Percentiles rank a stretch among this genome's conserved stretches.
These are phyloP conservation scores for Astrothelium macrocarpum DNA, from an alignment of 495 filamentous ascomycete genomes.

Conservation along the genomic window DNA sequence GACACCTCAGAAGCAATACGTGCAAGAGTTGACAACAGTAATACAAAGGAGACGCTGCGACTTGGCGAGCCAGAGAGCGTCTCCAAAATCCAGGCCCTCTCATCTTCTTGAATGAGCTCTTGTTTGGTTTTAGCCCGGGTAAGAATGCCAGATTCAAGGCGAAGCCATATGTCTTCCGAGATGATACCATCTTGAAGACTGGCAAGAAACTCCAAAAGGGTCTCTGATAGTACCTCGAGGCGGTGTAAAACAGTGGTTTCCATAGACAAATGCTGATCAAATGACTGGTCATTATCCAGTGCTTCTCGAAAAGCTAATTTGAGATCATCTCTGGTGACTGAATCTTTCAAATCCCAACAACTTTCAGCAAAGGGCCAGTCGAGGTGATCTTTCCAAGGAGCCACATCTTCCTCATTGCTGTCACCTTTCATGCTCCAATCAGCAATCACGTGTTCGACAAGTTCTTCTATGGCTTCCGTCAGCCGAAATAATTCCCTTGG, in stretches of 20 bases:
- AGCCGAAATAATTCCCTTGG: slow-evolving; percentile 81
- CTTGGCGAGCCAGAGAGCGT: slow-evolving; percentile 58
- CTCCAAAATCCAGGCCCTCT: slow-evolving; percentile 60
- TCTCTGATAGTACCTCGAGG: slow-evolving; percentile 58
- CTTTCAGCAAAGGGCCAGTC: slow-evolving; percentile 70
- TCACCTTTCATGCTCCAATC: slow-evolving; percentile 65
- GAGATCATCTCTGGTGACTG: slow-evolving; percentile 18
- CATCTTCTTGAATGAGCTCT: slow-evolving; percentile 48
- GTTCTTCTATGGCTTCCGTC: slow-evolving; percentile 68
- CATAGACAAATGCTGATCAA: slow-evolving; percentile 48
- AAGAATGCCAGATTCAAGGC: slow-evolving; percentile 55
- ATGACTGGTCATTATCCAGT: slow-evolving; percentile 54
- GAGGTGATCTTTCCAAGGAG: slow-evolving; percentile 50
- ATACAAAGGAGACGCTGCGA: slow-evolving; percentile 78
- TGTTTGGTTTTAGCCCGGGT: slow-evolving; percentile 41
- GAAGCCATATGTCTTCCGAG: slow-evolving; percentile 54
- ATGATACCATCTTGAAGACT: slow-evolving; percentile 70
- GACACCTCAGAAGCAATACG: slow-evolving; percentile 23
- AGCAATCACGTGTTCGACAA: slow-evolving; percentile 64
- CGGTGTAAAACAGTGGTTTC: slow-evolving; percentile 52
- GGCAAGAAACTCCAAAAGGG: slow-evolving; percentile 58
- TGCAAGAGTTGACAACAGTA: slow-evolving; percentile 67
- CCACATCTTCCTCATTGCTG: slow-evolving; percentile 25
- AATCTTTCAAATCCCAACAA: slow-evolving; percentile 35
- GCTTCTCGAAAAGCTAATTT: slow-evolving; percentile 48